A percentile compares a stretch with the other conserved stretches of the same genome.
Conservation (phyloP, 352 stramenopile genomes). For the Plasmopara viticola region DNA sequence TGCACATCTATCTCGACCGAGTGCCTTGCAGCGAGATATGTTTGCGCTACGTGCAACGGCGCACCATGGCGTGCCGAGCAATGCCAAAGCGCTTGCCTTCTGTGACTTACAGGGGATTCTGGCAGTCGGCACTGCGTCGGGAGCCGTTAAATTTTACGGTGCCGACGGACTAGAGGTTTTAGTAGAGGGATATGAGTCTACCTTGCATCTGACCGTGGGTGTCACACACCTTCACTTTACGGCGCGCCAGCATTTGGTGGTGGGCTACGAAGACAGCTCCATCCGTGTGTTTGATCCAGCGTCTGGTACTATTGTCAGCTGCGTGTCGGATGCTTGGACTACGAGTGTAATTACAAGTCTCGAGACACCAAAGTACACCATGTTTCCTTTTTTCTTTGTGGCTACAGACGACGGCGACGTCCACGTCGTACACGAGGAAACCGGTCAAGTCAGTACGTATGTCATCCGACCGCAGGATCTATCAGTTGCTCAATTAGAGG, state of each 20-base stretch:
- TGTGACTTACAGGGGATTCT: conserved; percentile 58
- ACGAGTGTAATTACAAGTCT: conserved; percentile 54
- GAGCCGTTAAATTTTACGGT: conserved; percentile 64
- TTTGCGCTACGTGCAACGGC: conserved; percentile 43
- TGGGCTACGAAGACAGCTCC: conserved; percentile 59
- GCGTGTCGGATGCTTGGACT: conserved; percentile 47
- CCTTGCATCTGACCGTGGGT: conserved; percentile 31
- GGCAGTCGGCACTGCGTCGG: conserved; percentile 56
- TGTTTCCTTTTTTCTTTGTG: conserved; percentile 66
- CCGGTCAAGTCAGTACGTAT: conserved; percentile 60
- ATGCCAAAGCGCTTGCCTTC: conserved; percentile 51
- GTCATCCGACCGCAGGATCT: conserved; percentile 45
- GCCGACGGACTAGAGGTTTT: conserved; percentile 53
- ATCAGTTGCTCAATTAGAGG: conserved; percentile 13
- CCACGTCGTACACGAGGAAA: conserved; percentile 74
- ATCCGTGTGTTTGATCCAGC: conserved; percentile 55
- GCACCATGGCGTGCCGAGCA: conserved; percentile 66
- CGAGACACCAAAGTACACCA: conserved; percentile 51
- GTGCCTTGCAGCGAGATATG: conserved; percentile 32
- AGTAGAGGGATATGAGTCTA: conserved; percentile 31
- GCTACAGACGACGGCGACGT: conserved; percentile 63
- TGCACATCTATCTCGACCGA: conserved; percentile 31
- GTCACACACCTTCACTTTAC: conserved; percentile 60
- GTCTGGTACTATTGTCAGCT: conserved; percentile 16
- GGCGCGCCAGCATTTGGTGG: conserved; percentile 53